phyloP scores from a whole-genome alignment of 1,139 yeast genomes.

The Geotrichum restrictum region DNA sequence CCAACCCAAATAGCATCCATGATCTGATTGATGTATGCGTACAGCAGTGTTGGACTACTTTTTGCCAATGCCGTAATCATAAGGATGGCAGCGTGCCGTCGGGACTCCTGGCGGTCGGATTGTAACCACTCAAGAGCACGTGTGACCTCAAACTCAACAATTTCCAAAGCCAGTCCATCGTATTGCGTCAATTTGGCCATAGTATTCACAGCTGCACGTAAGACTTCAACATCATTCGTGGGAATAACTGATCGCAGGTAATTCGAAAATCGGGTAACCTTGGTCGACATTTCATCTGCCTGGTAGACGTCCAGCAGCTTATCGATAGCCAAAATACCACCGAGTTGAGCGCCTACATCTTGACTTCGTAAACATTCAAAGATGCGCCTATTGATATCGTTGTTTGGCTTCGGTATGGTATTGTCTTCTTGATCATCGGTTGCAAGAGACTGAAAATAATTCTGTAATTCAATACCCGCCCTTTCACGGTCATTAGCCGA shows the following conservation, averaged over 20 bases:
- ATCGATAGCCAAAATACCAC: slow-evolving; percentile 89
- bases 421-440: slow-evolving; percentile 76
- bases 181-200: slow-evolving; percentile 85
- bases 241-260: slow-evolving; percentile 78
- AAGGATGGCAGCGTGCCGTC: slow-evolving; percentile 88
- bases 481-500: slow-evolving; percentile 35
- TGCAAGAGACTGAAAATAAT: slow-evolving; percentile 64
- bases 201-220: slow-evolving; percentile 81
- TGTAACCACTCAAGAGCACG: slow-evolving; percentile 89
- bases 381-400: slow-evolving; percentile 80
- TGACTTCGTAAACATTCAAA: slow-evolving; percentile 79
- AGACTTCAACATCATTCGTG: slow-evolving; percentile 75
- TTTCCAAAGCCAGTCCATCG: slow-evolving; percentile 85
- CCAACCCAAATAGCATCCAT: slow-evolving; percentile 86
- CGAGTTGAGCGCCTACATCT: slow-evolving; percentile 68
- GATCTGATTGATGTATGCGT: slow-evolving; percentile 72
- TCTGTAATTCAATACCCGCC: slow-evolving; percentile 63
- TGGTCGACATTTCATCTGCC: slow-evolving; percentile 75
- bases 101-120: slow-evolving; percentile 67
- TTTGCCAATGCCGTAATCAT: slow-evolving; percentile 79
- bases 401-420: slow-evolving; percentile 65
- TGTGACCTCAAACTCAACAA: slow-evolving; percentile 89
- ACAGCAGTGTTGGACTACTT: slow-evolving; percentile 80
- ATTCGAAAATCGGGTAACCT: slow-evolving; percentile 85
- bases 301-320: slow-evolving; percentile 79